Conservation (phyloP, 73 alveolate genomes). For the Halteria grandinella region DNA sequence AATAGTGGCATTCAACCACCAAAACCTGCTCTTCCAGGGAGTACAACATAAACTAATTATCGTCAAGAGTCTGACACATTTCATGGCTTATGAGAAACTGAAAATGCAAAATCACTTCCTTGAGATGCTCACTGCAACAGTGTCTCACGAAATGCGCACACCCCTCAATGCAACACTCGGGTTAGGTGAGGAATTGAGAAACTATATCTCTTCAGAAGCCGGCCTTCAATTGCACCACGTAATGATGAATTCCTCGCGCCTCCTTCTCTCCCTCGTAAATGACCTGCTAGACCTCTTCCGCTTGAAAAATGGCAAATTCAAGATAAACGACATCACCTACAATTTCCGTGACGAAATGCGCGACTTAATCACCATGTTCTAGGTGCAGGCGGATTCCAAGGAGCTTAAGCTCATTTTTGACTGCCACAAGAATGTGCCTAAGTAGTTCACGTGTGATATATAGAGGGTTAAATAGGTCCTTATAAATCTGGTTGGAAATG, state of each 20-base stretch:
- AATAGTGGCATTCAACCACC: neutral
- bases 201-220: neutral
- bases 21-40: neutral
- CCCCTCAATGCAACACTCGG: slow-evolving; percentile 12
- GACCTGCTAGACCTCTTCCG: slow-evolving; percentile 5
- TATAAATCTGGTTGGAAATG: slow-evolving; percentile 11
- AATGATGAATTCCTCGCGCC: neutral
- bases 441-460: neutral
- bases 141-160: slow-evolving; percentile 9
- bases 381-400: neutral
- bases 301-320: slow-evolving; percentile 1
- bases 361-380: slow-evolving; percentile 1
- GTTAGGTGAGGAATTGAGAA: neutral
- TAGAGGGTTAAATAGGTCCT: slow-evolving; percentile 14
- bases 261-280: neutral
- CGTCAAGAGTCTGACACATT: neutral
- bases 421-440: neutral
- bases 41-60: neutral
- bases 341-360: neutral
- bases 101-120: neutral
- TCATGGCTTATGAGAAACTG: neutral
- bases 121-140: slow-evolving; percentile 28
- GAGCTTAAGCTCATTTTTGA: neutral
- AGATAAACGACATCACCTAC: neutral
- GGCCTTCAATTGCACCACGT: neutral